Conservation (phyloP, 2,329 filamentous ascomycete genomes). For the Fusarium austroafricanum region DNA sequence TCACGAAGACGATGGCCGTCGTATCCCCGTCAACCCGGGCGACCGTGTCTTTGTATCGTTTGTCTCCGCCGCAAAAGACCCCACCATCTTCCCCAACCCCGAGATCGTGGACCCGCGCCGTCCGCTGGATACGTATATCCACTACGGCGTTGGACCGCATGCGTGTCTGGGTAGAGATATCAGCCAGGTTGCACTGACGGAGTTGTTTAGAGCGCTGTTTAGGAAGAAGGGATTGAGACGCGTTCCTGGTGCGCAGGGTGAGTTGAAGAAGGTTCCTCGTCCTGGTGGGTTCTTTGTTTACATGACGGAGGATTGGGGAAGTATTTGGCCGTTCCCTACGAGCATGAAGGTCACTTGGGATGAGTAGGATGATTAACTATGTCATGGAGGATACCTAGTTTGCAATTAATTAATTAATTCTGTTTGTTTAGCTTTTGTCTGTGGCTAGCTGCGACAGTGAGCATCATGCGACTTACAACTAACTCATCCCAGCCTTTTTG, state of each 20-base stretch:
- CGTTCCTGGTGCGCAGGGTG: slow-evolving; percentile 71
- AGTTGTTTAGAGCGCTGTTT: slow-evolving; percentile 76
- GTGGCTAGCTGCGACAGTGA: too few relatives aligned
- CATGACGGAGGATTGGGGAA: slow-evolving; percentile 73
- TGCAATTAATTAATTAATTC: slow-evolving; percentile 1
- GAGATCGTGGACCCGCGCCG: slow-evolving; percentile 71
- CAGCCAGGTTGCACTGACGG: slow-evolving; percentile 70
- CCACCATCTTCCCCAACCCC: slow-evolving; percentile 70
- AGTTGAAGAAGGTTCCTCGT: slow-evolving; percentile 72
- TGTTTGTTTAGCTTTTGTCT: not conserved
- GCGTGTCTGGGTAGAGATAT: slow-evolving; percentile 71
- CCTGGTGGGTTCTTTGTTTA: slow-evolving; percentile 69
- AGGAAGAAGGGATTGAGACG: slow-evolving; percentile 69
- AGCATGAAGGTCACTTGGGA: slow-evolving; percentile 68
- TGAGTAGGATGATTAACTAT: too few relatives aligned
- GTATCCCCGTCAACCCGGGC: slow-evolving; percentile 64
- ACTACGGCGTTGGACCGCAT: slow-evolving; percentile 72
- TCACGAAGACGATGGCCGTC: slow-evolving; percentile 62
- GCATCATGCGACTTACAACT: too few relatives aligned
- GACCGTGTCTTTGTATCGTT: slow-evolving; percentile 74
- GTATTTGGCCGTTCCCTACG: slow-evolving; percentile 59
- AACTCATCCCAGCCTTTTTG: too few relatives aligned
- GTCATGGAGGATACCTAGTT: not conserved
- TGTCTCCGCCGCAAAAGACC: slow-evolving; percentile 66
- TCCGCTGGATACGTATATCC: slow-evolving; percentile 72